Evolutionary conservation across 441 rosid species (phyloP), one percentile per base, ranked within the genome.

Genomic region (Kokia cookei): DNA sequence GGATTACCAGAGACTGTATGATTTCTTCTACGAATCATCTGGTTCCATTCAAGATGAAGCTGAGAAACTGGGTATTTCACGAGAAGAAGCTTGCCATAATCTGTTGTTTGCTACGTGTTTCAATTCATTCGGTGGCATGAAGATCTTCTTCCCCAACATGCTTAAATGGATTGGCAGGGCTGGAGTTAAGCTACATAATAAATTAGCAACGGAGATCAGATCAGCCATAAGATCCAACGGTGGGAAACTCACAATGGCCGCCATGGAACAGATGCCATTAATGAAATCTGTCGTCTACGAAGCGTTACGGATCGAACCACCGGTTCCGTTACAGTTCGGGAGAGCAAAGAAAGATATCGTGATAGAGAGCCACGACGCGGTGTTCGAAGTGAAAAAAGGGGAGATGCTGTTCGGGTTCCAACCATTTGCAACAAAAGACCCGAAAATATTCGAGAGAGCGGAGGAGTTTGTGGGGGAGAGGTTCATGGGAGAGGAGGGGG

Each of bases 401-500:
- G 91, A 89, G 76, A 75, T 91, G 87, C 29, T 91, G 1, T 88
- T 89, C 76, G 96, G 96, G 24, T 91, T 48, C 77, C 96, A 91
- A 59, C 91, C 96, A 0, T 86, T 88, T 13, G 96, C 96, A 9
- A 89, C 96, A 0, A 85, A 73, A 65, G 96, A 91, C 43, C 89
- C 94, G 73, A 87, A 74, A 64, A 86, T 91, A 2, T 91, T 91
- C 74, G 87, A 84, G 4, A 54, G 86, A 45, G 70, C 92, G 10
- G 90, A 88, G 54, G 91, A 91, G 80, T 91, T 85, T 72, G 86
- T 92, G 19, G 70, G 92, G 19, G 93, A 88, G 37, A 75, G 98
- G 57, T 93, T 93, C 75, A 75, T 92, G 0, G 94, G 97, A 17
- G 93, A 88, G 11, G 92, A 89, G 22, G 98, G 97, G 7, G 95